A percentile compares a stretch with the other conserved stretches of the same genome.
These are phyloP conservation scores for Aurantiochytrium sp. DNA, from an alignment of 108 stramenopile genomes.

Conservation along the genomic window DNA sequence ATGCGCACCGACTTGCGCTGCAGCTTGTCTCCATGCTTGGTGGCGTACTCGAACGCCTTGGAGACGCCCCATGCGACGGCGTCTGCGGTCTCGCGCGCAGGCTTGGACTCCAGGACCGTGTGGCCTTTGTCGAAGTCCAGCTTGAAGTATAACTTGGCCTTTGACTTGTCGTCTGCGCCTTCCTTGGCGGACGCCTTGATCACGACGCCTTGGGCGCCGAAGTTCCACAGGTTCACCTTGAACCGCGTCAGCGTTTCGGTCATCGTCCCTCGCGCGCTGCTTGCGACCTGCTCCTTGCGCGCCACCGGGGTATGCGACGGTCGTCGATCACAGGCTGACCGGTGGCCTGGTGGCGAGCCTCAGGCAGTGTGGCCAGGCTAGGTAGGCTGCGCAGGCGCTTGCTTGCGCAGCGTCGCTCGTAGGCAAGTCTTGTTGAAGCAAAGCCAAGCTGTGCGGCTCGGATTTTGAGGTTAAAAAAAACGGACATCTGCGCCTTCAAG, in stretches of 20 bases:
- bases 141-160: neutral
- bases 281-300: no score
- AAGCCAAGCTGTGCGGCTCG: no score
- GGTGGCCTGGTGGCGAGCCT: no score
- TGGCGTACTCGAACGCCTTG: neutral
- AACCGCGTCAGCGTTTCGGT: neutral
- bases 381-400: no score
- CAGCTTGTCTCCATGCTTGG: constrained; percentile 9
- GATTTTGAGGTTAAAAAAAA: no score
- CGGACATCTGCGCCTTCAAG: no score
- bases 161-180: neutral
- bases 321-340: no score
- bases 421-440: no score
- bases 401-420: no score
- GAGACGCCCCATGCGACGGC: neutral
- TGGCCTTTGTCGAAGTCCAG: neutral
- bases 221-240: constrained; percentile 8
- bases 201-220: neutral
- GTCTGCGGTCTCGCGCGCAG: neutral
- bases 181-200: neutral
- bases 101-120: neutral
- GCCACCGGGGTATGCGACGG: no score
- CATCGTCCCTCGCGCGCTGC: neutral
- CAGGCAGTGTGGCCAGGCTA: no score
- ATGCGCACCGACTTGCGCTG: neutral